phyloP scores from a whole-genome alignment of 495 filamentous ascomycete genomes.

The Echria macrotheca region DNA sequence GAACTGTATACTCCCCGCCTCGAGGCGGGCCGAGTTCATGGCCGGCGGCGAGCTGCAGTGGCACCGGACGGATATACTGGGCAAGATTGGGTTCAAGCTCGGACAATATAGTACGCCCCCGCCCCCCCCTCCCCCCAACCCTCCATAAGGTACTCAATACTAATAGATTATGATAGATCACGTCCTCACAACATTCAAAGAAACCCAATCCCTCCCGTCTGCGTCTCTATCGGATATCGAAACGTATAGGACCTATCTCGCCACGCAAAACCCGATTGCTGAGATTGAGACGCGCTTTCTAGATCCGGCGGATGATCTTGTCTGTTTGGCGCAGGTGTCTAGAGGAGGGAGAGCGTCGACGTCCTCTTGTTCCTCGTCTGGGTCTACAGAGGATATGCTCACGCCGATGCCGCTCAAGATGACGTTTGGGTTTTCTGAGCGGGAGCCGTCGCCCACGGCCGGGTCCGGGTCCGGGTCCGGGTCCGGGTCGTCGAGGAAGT shows the following conservation, averaged over 20 bases:
- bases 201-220: constrained; percentile 48
- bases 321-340: constrained; percentile 39
- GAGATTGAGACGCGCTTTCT: constrained; percentile 66
- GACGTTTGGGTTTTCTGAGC: too few relatives aligned
- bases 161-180: too few relatives aligned
- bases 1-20: constrained; percentile 53
- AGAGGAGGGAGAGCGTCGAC: background rate
- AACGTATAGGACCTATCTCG: constrained; percentile 63
- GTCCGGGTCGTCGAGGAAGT: too few relatives aligned
- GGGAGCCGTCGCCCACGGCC: too few relatives aligned
- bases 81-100: constrained; percentile 65
- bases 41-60: constrained; percentile 65
- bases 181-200: constrained; percentile 61
- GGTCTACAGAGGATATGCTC: constrained; percentile 13
- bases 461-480: too few relatives aligned
- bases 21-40: constrained; percentile 61
- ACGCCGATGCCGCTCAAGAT: constrained; percentile 22
- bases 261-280: constrained; percentile 54
- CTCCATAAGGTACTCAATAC: too few relatives aligned
- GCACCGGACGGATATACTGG: constrained; percentile 64
- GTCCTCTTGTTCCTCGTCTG: background rate
- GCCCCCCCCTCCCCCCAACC: constrained; percentile 5
- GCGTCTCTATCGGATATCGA: constrained; percentile 55
- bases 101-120: constrained; percentile 67
- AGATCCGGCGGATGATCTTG: constrained; percentile 58